Percentiles rank a stretch among this genome's conserved stretches.
phyloP scores from a whole-genome alignment of 1,284 basidiomycete species.

The Rhodotorula sp. region DNA sequence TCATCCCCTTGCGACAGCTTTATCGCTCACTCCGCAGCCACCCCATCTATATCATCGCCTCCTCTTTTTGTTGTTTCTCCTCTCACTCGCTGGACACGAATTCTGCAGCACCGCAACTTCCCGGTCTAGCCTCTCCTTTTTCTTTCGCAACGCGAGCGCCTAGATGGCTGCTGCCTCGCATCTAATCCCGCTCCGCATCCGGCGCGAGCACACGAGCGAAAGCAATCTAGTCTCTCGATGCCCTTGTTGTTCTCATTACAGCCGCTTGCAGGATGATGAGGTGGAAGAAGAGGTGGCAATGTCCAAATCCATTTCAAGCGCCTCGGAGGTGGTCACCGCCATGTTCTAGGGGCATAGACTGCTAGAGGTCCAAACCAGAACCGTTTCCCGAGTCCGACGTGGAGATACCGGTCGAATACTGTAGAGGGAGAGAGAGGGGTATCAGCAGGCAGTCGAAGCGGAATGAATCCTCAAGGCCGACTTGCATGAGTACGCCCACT shows the following conservation, averaged over 20 bases:
- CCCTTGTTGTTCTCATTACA: too few species aligned
- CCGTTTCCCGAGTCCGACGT: conserved; percentile 18
- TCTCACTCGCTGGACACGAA: not conserved
- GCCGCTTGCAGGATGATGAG: too few species aligned
- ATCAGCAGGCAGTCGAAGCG: too few species aligned
- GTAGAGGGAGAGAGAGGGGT: not conserved
- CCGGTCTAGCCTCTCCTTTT: not conserved
- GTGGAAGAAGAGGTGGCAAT: too few species aligned
- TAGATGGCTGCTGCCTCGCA: conserved; percentile 5
- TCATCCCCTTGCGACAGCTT: not conserved
- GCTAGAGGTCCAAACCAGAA: conserved; percentile 28
- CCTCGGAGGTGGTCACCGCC: not conserved
- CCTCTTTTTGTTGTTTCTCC: not conserved
- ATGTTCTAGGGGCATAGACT: not conserved
- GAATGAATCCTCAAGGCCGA: not conserved
- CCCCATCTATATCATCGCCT: not conserved
- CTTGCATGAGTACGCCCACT: conserved; percentile 33
- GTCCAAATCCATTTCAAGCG: too few species aligned
- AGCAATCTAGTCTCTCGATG: too few species aligned
- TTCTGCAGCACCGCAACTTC: not conserved
- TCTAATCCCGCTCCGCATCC: not conserved
- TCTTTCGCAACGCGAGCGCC: conserved; percentile 2
- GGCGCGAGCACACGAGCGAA: too few species aligned
- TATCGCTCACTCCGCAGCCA: not conserved
- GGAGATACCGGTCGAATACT: conserved; percentile 34